Percentiles rank a stretch among this genome's conserved stretches.
These are phyloP conservation scores for Chrysopogon serrulatus DNA, from an alignment of 176 grass and related monocot species.

Conservation along the genomic window DNA sequence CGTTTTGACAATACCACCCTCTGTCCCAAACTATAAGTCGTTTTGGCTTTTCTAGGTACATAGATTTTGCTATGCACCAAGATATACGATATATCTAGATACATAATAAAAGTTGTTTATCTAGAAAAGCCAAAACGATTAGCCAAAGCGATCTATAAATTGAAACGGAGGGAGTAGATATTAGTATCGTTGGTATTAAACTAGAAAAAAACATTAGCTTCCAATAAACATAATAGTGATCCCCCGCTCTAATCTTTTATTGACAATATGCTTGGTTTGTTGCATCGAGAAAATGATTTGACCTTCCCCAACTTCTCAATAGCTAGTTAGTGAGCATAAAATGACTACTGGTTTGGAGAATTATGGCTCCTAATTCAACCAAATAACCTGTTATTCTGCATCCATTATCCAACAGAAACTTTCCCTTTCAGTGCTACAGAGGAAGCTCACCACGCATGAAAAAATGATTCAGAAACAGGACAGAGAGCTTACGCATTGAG, in stretches of 20 bases:
- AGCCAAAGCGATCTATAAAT: too few species aligned
- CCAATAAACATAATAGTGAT: not conserved
- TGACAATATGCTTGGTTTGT: not conserved
- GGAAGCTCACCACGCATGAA: not conserved
- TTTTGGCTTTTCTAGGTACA: too few species aligned
- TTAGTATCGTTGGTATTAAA: not conserved
- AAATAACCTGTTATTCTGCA: not conserved
- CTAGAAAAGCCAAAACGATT: too few species aligned
- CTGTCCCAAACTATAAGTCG: too few species aligned
- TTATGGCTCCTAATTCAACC: not conserved
- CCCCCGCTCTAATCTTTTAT: not conserved
- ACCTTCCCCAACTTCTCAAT: not conserved
- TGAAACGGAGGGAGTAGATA: too few species aligned
- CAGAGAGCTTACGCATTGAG: conserved; percentile 53
- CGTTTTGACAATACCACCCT: not conserved
- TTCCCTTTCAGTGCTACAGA: not conserved
- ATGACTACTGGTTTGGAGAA: not conserved
- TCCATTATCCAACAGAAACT: not conserved
- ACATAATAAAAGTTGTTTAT: too few species aligned
- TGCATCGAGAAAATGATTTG: not conserved
- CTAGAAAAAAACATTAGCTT: not conserved
- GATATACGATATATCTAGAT: too few species aligned
- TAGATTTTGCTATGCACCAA: too few species aligned
- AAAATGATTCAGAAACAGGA: not conserved
- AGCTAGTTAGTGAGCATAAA: not conserved